phyloP scores from a whole-genome alignment of 2,329 filamentous ascomycete genomes.

The Scedosporium boydii region DNA sequence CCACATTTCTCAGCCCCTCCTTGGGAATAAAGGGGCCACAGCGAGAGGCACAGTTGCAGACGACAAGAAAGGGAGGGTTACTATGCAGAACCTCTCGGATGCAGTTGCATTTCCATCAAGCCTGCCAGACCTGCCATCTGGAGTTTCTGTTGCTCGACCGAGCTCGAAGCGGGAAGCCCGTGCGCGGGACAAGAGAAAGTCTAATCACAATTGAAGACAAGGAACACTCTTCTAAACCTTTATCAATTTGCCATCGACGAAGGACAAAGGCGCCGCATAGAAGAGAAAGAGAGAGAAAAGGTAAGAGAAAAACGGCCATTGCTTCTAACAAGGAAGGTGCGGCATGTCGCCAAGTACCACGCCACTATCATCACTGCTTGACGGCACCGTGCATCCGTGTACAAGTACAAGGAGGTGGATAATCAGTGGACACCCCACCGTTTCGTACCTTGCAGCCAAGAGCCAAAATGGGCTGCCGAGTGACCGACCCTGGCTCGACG shows the following conservation, averaged over 20 bases:
- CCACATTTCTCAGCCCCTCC: background rate
- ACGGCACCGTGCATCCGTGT: background rate
- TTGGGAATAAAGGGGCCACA: too few relatives aligned
- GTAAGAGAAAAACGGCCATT: background rate
- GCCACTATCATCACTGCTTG: background rate
- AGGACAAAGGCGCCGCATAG: background rate
- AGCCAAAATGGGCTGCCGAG: background rate
- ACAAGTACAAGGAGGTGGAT: too few relatives aligned
- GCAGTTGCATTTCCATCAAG: background rate
- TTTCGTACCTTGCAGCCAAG: conserved; percentile 1
- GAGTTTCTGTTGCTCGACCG: background rate
- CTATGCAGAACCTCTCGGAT: background rate
- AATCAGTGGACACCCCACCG: background rate
- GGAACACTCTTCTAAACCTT: too few relatives aligned
- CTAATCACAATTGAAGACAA: background rate
- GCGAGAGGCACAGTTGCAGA: background rate
- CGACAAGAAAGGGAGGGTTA: background rate
- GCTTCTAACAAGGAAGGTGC: background rate
- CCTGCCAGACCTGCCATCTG: background rate
- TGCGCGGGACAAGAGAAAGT: background rate
- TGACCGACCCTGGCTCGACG: background rate
- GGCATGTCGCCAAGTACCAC: too few relatives aligned
- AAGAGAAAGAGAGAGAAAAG: background rate
- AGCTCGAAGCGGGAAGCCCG: background rate
- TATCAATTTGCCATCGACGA: too few relatives aligned